Evolutionary conservation across 1,284 basidiomycete genomes (phyloP).

Genomic region (Malassezia obtusa): DNA sequence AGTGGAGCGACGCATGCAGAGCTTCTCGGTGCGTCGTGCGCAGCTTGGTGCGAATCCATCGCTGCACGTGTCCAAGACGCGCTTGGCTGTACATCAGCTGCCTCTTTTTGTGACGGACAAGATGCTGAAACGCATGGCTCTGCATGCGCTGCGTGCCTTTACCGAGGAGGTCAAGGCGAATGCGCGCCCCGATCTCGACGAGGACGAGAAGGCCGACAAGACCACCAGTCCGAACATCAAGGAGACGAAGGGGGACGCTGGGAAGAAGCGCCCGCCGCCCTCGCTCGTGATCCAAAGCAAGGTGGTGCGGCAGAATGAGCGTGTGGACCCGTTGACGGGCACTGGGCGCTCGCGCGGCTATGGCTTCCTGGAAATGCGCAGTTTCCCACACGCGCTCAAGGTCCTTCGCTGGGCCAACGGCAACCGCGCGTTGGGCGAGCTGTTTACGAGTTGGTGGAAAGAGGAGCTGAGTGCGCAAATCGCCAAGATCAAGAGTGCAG

Average conservation of each 20-base stretch:
- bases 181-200: constrained; percentile 57
- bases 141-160: constrained; percentile 70
- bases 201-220: constrained; percentile 61
- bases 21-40: constrained; percentile 34
- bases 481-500: constrained; percentile 19
- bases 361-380: constrained; percentile 84
- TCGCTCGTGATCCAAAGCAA: constrained; percentile 70
- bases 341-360: constrained; percentile 83
- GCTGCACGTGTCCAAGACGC: constrained; percentile 84
- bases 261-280: constrained; percentile 52
- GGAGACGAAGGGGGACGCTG: constrained; percentile 30
- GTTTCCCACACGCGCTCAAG: constrained; percentile 77
- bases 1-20: constrained; percentile 32
- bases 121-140: constrained; percentile 74
- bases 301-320: constrained; percentile 74
- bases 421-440: constrained; percentile 51
- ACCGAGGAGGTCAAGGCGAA: constrained; percentile 66
- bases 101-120: constrained; percentile 82
- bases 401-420: constrained; percentile 91
- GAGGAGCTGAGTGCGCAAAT: constrained; percentile 33
- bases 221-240: constrained; percentile 22
- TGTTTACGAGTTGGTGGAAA: constrained; percentile 33
- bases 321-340: constrained; percentile 74
- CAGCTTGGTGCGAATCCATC: constrained; percentile 70
- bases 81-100: constrained; percentile 82